Percentiles rank a stretch among this genome's conserved stretches.
Conservation (phyloP, 345 rosid species). For the Garcia nutans region DNA sequence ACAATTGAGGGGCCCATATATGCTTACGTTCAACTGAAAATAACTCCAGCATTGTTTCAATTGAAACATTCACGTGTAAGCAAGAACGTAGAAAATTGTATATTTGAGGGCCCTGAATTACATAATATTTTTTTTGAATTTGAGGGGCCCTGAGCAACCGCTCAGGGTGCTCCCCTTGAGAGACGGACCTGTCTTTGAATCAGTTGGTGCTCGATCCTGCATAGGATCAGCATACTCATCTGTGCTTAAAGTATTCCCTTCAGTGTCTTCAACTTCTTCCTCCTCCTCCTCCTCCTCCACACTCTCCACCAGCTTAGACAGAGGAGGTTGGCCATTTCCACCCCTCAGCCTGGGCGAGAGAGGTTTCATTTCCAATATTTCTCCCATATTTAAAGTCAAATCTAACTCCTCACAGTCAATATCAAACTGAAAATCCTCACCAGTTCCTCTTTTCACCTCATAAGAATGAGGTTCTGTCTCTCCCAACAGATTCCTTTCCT, state of each 20-base stretch:
- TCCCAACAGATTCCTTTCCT: slow-evolving; percentile 32
- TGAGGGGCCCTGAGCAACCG: too few species aligned
- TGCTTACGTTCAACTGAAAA: too few species aligned
- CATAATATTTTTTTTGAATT: too few species aligned
- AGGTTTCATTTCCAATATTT: slow-evolving; percentile 3
- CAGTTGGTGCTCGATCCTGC: slow-evolving; percentile 9
- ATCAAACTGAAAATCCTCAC: slow-evolving; percentile 40
- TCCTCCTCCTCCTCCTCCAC: slow-evolving; percentile 24
- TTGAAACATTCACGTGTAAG: too few species aligned
- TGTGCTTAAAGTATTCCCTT: slow-evolving; percentile 18
- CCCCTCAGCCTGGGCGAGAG: background rate
- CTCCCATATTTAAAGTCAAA: slow-evolving; percentile 21
- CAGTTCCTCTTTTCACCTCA: slow-evolving; percentile 21
- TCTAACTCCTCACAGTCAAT: slow-evolving; percentile 38
- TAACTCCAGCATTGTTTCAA: too few species aligned
- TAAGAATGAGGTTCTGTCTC: slow-evolving; percentile 14
- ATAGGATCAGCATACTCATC: slow-evolving; percentile 13
- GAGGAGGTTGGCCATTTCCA: slow-evolving; percentile 26
- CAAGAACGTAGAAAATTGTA: too few species aligned
- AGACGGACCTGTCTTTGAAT: too few species aligned
- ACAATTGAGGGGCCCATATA: too few species aligned
- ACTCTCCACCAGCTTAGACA: slow-evolving; percentile 48
- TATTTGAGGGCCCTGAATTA: too few species aligned
- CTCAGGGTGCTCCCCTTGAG: too few species aligned
- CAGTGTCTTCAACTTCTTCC: slow-evolving; percentile 16